These are phyloP conservation scores for Rhododendron kiyosumense DNA, from an alignment of 148 eudicot genomes.

Conservation along the genomic window DNA sequence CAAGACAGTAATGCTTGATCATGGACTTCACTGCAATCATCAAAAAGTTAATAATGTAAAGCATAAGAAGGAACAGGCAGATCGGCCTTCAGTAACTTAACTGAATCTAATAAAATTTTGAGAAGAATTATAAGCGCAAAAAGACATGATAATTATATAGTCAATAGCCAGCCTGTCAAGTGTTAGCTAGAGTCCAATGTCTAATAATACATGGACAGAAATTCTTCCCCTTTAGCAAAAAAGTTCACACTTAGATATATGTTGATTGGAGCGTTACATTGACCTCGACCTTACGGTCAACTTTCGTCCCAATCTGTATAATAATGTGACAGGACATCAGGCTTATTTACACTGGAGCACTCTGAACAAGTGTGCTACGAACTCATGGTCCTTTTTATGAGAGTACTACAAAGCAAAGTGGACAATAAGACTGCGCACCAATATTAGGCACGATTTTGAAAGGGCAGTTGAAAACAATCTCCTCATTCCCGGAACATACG, in stretches of 20 bases:
- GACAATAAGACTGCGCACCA: not conserved
- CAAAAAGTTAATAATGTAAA: conserved; percentile 11
- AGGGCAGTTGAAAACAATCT: not conserved
- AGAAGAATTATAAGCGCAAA: not conserved
- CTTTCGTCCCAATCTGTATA: not conserved
- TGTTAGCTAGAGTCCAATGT: not conserved
- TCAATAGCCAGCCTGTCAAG: not conserved
- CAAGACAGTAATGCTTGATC: conserved; percentile 85
- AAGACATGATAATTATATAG: not conserved
- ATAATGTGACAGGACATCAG: not conserved
- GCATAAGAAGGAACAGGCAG: not conserved
- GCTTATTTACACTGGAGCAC: not conserved
- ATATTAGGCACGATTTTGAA: not conserved
- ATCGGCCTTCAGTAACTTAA: not conserved
- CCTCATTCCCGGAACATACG: not conserved
- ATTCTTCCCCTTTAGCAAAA: not conserved
- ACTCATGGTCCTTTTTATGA: not conserved
- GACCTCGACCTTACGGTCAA: not conserved
- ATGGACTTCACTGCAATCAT: conserved; percentile 77
- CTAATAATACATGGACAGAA: not conserved
- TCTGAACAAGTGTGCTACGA: not conserved
- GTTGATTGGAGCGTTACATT: not conserved
- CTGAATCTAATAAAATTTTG: not conserved
- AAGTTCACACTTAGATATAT: not conserved
- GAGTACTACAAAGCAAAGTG: not conserved